These are phyloP conservation scores for Phialemonium atrogriseum DNA, from an alignment of 2,329 filamentous ascomycete genomes.

Conservation along the genomic window DNA sequence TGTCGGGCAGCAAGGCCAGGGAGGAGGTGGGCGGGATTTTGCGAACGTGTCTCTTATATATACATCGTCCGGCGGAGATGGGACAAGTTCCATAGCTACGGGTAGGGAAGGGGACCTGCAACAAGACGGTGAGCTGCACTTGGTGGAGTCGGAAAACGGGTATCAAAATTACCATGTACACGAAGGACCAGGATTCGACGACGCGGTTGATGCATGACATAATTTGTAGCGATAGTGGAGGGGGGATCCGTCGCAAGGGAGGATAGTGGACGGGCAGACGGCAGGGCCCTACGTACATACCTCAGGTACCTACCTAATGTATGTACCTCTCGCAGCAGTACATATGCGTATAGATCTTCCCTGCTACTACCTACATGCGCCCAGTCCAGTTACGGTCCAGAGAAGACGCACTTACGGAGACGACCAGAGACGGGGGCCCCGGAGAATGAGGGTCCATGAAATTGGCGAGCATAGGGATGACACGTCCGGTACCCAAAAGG, in stretches of 20 bases:
- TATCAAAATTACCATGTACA: constrained; percentile 3
- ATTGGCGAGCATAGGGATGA: constrained; percentile 1
- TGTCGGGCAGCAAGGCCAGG: constrained; percentile 16
- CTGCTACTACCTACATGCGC: too few relatives aligned
- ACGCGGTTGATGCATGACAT: constrained; percentile 3
- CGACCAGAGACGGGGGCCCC: constrained; percentile 1
- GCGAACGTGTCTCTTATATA: constrained; percentile 11
- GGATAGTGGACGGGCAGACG: background rate
- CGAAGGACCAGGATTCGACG: background rate
- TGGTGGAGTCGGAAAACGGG: constrained; percentile 2
- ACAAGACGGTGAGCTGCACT: background rate
- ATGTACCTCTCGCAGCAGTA: too few relatives aligned
- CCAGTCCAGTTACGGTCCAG: background rate
- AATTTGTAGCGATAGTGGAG: background rate
- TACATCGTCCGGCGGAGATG: constrained; percentile 4
- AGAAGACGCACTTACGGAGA: constrained; percentile 1
- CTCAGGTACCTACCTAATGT: too few relatives aligned
- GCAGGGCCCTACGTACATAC: too few relatives aligned
- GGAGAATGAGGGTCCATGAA: constrained; percentile 2
- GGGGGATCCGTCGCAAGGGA: background rate
- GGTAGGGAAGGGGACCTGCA: background rate
- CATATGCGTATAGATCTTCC: too few relatives aligned
- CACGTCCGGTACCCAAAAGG: background rate
- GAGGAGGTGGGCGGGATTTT: constrained; percentile 5
- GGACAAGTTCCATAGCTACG: constrained; percentile 6